Conservation (phyloP, 331 rosid species). For the Dryas integrifolia region DNA sequence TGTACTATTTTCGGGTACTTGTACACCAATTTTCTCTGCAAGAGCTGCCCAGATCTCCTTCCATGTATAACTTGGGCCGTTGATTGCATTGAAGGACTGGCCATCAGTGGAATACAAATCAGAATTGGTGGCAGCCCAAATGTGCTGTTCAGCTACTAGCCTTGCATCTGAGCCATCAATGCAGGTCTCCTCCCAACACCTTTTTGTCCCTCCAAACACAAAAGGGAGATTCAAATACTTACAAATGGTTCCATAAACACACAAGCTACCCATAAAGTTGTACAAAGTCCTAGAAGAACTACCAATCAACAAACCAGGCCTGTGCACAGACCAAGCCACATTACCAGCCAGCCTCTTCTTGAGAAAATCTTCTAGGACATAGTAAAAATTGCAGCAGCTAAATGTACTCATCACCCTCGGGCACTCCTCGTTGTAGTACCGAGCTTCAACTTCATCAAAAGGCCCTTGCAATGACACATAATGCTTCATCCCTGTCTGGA, state of each 20-base stretch:
- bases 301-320: conserved; percentile 79
- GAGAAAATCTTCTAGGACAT: conserved; percentile 74
- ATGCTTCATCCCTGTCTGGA: conserved; percentile 91
- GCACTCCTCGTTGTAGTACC: conserved; percentile 49
- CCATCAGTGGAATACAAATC: conserved; percentile 29
- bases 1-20: conserved; percentile 38
- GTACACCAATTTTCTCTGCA: conserved; percentile 56
- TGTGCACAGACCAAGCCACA: conserved; percentile 70
- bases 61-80: conserved; percentile 78
- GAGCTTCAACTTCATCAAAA: conserved; percentile 25
- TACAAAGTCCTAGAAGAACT: conserved; percentile 61
- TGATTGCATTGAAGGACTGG: conserved; percentile 62
- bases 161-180: conserved; percentile 86
- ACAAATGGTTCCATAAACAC: conserved; percentile 81
- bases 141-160: conserved; percentile 73
- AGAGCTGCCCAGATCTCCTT: conserved; percentile 70
- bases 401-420: conserved; percentile 35
- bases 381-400: conserved; percentile 51
- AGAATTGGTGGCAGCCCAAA: conserved; percentile 66
- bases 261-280: conserved; percentile 71
- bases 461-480: conserved; percentile 58
- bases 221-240: conserved; percentile 58
- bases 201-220: conserved; percentile 72
- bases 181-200: conserved; percentile 72
- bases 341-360: conserved; percentile 53